phyloP scores from a whole-genome alignment of 441 rosid genomes.

The Bruguiera hainesii region DNA sequence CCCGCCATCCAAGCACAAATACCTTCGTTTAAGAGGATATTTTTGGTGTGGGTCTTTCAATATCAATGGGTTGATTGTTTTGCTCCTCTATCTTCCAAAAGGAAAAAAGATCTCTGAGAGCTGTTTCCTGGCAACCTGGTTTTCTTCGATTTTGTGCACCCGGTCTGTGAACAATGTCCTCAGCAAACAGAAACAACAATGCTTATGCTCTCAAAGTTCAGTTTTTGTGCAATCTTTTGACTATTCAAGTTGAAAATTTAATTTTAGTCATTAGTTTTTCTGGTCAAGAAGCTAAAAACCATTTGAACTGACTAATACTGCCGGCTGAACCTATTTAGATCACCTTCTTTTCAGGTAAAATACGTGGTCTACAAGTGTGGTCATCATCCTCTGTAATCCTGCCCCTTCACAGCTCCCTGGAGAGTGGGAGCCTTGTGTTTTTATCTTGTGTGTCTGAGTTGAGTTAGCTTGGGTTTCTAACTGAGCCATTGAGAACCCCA shows the following conservation, averaged over 20 bases:
- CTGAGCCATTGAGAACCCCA: not conserved
- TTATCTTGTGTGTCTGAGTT: conserved; percentile 1
- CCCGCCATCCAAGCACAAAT: too few species aligned
- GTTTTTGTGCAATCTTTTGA: not conserved
- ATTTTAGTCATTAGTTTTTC: not conserved
- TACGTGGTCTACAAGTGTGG: not conserved
- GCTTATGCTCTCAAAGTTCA: not conserved
- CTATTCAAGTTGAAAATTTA: not conserved
- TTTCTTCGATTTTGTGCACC: not conserved
- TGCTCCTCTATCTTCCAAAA: too few species aligned
- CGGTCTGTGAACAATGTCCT: not conserved
- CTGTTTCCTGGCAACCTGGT: not conserved
- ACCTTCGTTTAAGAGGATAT: too few species aligned
- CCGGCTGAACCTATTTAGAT: not conserved
- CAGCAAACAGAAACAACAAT: not conserved
- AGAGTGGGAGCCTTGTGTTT: too few species aligned
- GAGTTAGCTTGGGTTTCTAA: not conserved
- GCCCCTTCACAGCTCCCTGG: too few species aligned
- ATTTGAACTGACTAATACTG: not conserved
- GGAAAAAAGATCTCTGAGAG: too few species aligned
- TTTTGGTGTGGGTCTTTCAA: too few species aligned
- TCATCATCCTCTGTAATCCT: not conserved
- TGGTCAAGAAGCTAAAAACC: not conserved
- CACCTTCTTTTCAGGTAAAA: not conserved
- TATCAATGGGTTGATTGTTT: too few species aligned